These are phyloP conservation scores for Debaryomyces prosopidis DNA, from an alignment of 805 yeast genomes.

Conservation along the genomic window DNA sequence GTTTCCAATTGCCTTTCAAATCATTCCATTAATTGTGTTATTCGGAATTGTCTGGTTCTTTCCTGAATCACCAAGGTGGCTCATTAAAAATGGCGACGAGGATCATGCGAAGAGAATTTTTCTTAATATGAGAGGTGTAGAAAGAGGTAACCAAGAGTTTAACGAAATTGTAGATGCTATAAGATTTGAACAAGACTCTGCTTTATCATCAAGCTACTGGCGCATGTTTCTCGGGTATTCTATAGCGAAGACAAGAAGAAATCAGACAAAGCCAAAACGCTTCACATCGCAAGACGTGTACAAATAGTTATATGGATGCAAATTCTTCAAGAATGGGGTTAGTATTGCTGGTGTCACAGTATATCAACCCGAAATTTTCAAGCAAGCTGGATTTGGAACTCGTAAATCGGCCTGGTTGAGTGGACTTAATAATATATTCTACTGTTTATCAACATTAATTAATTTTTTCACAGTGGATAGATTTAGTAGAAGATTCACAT, in stretches of 20 bases:
- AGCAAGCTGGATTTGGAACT: conserved; percentile 15
- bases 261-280: conserved; percentile 17
- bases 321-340: conserved; percentile 22
- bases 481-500: conserved; percentile 28
- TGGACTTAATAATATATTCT: conserved; percentile 29
- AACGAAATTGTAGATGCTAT: conserved; percentile 19
- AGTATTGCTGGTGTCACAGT: conserved; percentile 27
- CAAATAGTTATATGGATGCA: conserved; percentile 18
- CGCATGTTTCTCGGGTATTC: conserved; percentile 35
- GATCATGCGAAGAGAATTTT: conserved; percentile 37
- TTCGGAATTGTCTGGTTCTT: conserved; percentile 47
- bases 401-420: conserved; percentile 18
- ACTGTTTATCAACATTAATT: conserved; percentile 25
- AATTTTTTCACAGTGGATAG: conserved; percentile 27
- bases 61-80: conserved; percentile 53
- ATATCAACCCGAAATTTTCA: conserved; percentile 26
- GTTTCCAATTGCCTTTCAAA: conserved; percentile 46
- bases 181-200: conserved; percentile 22
- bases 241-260: conserved; percentile 47
- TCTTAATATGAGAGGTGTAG: conserved; percentile 7
- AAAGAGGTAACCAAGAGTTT: conserved; percentile 10
- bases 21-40: conserved; percentile 39
- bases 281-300: conserved; percentile 23
- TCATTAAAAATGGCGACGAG: conserved; percentile 32
- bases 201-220: conserved; percentile 21